These are phyloP conservation scores for Stemphylium lycopersici DNA, from an alignment of 2,329 filamentous ascomycete genomes.

Conservation along the genomic window DNA sequence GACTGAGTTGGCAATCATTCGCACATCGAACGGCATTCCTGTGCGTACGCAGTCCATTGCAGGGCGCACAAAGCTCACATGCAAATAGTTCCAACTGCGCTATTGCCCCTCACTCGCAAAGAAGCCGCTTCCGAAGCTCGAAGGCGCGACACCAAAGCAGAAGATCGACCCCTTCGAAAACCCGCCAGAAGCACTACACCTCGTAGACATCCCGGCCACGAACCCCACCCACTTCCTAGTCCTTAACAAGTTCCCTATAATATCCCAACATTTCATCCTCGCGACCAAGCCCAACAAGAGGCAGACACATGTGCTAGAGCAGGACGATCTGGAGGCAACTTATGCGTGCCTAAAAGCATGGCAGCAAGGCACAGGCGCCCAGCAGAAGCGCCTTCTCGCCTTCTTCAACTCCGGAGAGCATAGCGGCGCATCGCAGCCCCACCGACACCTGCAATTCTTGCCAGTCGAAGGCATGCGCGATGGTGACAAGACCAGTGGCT, in stretches of 20 bases:
- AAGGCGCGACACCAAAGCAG: constrained; percentile 32
- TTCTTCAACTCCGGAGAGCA: constrained; percentile 74
- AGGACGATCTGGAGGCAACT: constrained; percentile 65
- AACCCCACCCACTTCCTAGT: constrained; percentile 66
- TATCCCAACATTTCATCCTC: constrained; percentile 74
- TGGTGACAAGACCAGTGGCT: constrained; percentile 44
- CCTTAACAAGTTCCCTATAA: constrained; percentile 77
- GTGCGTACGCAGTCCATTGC: constrained; percentile 33
- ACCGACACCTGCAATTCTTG: constrained; percentile 74
- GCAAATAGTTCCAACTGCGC: constrained; percentile 71
- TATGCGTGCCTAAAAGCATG: constrained; percentile 68
- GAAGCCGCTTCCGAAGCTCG: constrained; percentile 62
- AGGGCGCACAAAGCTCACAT: constrained; percentile 18
- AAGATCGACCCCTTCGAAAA: constrained; percentile 67
- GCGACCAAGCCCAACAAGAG: constrained; percentile 67
- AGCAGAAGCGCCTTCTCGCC: constrained; percentile 59
- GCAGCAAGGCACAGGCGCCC: constrained; percentile 32
- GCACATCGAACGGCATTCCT: constrained; percentile 45
- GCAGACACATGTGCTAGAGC: constrained; percentile 69
- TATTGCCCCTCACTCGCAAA: constrained; percentile 72
- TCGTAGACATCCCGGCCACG: constrained; percentile 56
- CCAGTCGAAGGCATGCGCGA: constrained; percentile 68
- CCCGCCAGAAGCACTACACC: constrained; percentile 60
- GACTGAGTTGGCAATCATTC: constrained; percentile 49
- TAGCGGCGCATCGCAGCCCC: constrained; percentile 74